Percentiles rank a stretch among this genome's conserved stretches.
These are phyloP conservation scores for Eucalyptus pumila DNA, from an alignment of 345 rosid species.

Conservation along the genomic window DNA sequence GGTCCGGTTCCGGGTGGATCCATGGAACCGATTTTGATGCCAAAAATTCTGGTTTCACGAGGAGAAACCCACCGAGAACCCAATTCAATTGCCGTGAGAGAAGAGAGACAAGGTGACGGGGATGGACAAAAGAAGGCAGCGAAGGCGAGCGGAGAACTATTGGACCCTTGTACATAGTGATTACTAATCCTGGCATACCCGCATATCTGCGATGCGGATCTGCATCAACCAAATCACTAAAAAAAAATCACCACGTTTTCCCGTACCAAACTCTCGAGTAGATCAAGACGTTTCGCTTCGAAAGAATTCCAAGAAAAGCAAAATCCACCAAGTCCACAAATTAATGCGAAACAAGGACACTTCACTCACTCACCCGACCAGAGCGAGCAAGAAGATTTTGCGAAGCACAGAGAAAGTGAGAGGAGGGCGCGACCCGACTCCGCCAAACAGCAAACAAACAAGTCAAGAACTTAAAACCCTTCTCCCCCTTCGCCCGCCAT, in stretches of 20 bases:
- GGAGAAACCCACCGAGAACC: conserved; percentile 3
- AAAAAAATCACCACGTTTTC: not conserved
- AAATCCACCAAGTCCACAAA: not conserved
- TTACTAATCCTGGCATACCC: not conserved
- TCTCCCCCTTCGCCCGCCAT: not conserved
- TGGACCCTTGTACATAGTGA: conserved; percentile 5
- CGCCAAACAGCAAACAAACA: not conserved
- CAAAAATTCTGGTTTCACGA: too few species aligned
- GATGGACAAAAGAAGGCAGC: not conserved
- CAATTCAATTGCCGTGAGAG: not conserved
- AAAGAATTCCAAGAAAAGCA: not conserved
- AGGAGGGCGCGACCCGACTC: conserved; percentile 2
- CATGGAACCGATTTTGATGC: too few species aligned
- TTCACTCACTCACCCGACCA: not conserved
- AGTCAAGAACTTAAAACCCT: not conserved
- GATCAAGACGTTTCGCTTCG: not conserved
- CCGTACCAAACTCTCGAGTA: not conserved
- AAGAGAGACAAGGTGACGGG: not conserved
- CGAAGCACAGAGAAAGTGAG: conserved; percentile 7
- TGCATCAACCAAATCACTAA: not conserved
- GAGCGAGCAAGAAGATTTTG: conserved; percentile 12
- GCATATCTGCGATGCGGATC: not conserved
- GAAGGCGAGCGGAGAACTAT: not conserved
- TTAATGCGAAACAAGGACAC: not conserved
- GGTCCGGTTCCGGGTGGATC: too few species aligned